These are phyloP conservation scores for Jatropha podagrica DNA, from an alignment of 441 rosid genomes.

Conservation along the genomic window DNA sequence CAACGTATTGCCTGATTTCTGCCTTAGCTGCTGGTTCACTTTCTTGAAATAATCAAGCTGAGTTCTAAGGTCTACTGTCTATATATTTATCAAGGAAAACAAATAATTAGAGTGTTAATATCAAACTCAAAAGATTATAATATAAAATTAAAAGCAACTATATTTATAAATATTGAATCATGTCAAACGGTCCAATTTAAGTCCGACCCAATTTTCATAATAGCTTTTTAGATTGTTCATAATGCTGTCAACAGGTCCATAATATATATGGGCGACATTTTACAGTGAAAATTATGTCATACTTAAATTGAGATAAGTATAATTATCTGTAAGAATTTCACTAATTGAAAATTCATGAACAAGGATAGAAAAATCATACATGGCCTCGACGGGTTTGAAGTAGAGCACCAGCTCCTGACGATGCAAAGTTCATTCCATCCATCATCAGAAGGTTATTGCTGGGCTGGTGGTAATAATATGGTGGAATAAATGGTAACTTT, in stretches of 20 bases:
- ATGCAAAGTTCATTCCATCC: conserved; percentile 21
- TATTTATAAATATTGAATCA: no score
- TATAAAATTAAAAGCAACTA: no score
- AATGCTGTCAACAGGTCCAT: no score
- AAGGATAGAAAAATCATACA: neutral
- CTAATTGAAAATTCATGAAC: no score
- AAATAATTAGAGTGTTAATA: neutral
- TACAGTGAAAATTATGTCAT: no score
- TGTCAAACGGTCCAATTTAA: no score
- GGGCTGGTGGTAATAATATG: conserved; percentile 6
- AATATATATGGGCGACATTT: no score
- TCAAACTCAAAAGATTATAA: no score
- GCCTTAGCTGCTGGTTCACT: conserved; percentile 20
- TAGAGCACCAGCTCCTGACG: conserved; percentile 15
- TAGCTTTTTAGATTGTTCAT: no score
- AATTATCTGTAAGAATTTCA: no score
- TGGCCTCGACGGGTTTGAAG: conserved; percentile 7
- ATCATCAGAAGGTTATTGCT: neutral
- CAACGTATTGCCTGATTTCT: neutral
- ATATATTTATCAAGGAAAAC: neutral
- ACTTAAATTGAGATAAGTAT: no score
- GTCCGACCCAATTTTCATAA: no score
- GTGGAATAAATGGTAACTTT: neutral
- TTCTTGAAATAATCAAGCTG: conserved; percentile 32
- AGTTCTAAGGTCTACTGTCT: conserved; percentile 19